phyloP scores from a whole-genome alignment of 257 asterid species.

The Gentiana macrophylla region DNA sequence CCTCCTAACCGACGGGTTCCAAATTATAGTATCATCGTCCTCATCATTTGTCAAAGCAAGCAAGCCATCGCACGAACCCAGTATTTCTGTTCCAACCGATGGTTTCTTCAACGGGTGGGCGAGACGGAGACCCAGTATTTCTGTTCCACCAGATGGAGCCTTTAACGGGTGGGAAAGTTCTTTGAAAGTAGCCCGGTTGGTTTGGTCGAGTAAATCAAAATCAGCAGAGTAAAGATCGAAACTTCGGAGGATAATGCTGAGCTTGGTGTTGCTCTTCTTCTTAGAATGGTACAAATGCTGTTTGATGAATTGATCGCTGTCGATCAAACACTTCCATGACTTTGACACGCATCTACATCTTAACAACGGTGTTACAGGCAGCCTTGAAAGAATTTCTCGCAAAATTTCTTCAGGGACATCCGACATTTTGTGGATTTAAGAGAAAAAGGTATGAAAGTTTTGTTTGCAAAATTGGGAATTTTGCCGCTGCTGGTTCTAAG shows the following conservation, averaged over 20 bases:
- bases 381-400: neutral
- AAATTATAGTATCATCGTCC: conserved; percentile 6
- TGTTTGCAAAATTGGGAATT: too few species aligned
- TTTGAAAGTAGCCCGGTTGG: neutral
- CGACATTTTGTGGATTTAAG: too few species aligned
- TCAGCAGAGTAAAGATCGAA: conserved; percentile 10
- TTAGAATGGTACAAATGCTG: conserved; percentile 7
- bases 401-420: neutral
- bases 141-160: too few species aligned
- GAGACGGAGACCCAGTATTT: neutral
- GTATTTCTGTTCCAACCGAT: neutral
- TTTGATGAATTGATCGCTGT: conserved; percentile 1
- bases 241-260: conserved; percentile 2
- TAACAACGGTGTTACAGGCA: neutral
- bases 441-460: too few species aligned
- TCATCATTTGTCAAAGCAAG: conserved; percentile 1
- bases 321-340: neutral
- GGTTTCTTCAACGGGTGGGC: conserved; percentile 11
- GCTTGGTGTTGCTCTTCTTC: neutral
- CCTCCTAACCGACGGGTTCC: conserved; percentile 16
- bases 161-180: too few species aligned
- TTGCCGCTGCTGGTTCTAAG: too few species aligned
- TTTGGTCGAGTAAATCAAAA: neutral
- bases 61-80: conserved; percentile 14
- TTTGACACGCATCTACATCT: conserved; percentile 5